These are phyloP conservation scores for Saraca asoca DNA, from an alignment of 331 rosid genomes.

Conservation along the genomic window DNA sequence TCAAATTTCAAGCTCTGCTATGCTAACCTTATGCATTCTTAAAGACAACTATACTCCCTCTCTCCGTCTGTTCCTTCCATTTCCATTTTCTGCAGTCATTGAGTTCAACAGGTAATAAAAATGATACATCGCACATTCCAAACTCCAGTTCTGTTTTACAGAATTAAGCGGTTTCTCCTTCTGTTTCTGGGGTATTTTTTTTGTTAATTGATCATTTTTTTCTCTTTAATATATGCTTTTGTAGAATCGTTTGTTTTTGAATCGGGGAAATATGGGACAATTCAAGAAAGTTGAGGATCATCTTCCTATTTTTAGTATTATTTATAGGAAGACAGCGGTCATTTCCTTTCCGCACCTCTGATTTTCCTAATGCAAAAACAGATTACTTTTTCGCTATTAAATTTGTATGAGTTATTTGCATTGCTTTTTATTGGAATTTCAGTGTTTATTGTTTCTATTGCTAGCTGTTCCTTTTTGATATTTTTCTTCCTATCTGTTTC, in stretches of 20 bases:
- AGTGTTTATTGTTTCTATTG: background rate
- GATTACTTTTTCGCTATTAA: too few relatives aligned
- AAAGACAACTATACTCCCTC: background rate
- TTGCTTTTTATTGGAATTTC: background rate
- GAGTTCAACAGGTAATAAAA: background rate
- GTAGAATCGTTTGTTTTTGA: too few relatives aligned
- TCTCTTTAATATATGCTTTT: too few relatives aligned
- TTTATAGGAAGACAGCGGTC: too few relatives aligned
- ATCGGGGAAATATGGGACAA: too few relatives aligned
- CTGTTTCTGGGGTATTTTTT: background rate
- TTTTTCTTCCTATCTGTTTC: too few relatives aligned
- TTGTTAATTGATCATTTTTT: background rate
- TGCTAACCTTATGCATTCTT: background rate
- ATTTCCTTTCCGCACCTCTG: too few relatives aligned
- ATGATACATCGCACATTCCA: background rate
- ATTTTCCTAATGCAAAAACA: too few relatives aligned
- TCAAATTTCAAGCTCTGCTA: background rate
- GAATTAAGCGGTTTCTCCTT: background rate
- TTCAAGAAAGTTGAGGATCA: too few relatives aligned
- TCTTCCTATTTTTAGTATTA: too few relatives aligned
- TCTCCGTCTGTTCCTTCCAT: background rate
- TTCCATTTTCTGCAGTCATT: background rate
- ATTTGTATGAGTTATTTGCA: too few relatives aligned
- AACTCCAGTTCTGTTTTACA: background rate
- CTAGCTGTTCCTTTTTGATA: background rate